phyloP scores from a whole-genome alignment of 805 yeast species.

The Kurtzmaniella fragi region DNA sequence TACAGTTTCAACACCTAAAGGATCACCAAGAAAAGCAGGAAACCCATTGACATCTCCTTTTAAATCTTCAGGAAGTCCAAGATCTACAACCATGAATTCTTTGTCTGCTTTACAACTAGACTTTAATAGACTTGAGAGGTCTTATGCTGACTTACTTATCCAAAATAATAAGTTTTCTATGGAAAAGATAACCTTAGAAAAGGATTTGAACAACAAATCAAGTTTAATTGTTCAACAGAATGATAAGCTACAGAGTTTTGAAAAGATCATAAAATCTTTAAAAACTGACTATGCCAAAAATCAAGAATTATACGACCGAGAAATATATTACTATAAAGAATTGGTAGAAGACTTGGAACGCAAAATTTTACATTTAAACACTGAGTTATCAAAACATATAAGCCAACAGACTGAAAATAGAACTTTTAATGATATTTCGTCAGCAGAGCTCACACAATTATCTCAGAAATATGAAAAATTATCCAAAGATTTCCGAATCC shows the following conservation, averaged over 20 bases:
- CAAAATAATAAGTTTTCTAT: conserved; percentile 17
- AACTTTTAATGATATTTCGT: conserved; percentile 1
- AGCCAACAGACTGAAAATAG: conserved; percentile 4
- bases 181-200: conserved; percentile 28
- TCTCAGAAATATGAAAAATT: conserved; percentile 25
- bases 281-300: conserved; percentile 25
- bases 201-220: conserved; percentile 22
- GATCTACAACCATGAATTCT: background rate
- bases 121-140: conserved; percentile 11
- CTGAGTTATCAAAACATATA: conserved; percentile 9
- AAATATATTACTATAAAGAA: conserved; percentile 27
- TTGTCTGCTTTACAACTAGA: background rate
- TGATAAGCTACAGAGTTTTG: conserved; percentile 20
- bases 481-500: conserved; percentile 30
- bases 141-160: conserved; percentile 28
- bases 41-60: background rate
- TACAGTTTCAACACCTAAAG: background rate
- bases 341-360: conserved; percentile 27
- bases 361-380: conserved; percentile 15
- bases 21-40: conserved; percentile 1
- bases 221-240: conserved; percentile 21
- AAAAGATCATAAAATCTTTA: conserved; percentile 20
- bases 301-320: conserved; percentile 23
- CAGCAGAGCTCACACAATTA: conserved; percentile 10
- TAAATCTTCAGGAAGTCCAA: background rate